Evolutionary conservation across 176 grass and related monocot genomes (phyloP).

Genomic region (Oropetium thomaeum): DNA sequence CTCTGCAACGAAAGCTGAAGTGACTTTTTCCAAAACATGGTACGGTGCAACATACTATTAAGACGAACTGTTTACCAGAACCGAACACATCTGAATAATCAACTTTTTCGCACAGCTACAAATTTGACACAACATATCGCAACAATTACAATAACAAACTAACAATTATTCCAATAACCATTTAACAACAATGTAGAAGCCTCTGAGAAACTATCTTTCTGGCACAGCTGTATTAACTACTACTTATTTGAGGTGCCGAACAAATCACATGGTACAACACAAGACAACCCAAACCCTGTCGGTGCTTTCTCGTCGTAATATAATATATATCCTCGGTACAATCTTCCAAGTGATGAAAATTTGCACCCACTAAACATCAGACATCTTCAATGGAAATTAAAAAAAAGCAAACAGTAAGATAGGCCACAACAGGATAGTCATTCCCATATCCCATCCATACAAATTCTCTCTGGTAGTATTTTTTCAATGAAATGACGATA

Average conservation of each 20-base stretch:
- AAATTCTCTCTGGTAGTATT: not conserved
- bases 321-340: constrained; percentile 24
- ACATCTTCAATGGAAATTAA: not conserved
- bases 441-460: not conserved
- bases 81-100: not conserved
- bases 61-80: not conserved
- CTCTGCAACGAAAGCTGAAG: not conserved
- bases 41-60: too few species aligned
- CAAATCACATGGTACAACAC: constrained; percentile 47
- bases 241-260: constrained; percentile 1
- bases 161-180: too few species aligned
- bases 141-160: constrained; percentile 2
- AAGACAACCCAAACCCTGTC: constrained; percentile 32
- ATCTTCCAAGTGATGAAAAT: not conserved
- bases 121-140: not conserved
- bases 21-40: not conserved
- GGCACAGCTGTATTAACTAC: constrained; percentile 15
- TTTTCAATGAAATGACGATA: not conserved
- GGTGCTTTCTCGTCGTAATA: constrained; percentile 3
- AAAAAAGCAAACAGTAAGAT: not conserved
- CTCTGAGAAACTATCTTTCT: constrained; percentile 3
- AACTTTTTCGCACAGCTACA: not conserved
- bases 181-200: not conserved
- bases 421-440: constrained; percentile 5
- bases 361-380: not conserved